A percentile compares a stretch with the other conserved stretches of the same genome.
These are phyloP conservation scores for Psilocybe sp. DNA, from an alignment of 768 basidiomycete genomes.

Conservation along the genomic window DNA sequence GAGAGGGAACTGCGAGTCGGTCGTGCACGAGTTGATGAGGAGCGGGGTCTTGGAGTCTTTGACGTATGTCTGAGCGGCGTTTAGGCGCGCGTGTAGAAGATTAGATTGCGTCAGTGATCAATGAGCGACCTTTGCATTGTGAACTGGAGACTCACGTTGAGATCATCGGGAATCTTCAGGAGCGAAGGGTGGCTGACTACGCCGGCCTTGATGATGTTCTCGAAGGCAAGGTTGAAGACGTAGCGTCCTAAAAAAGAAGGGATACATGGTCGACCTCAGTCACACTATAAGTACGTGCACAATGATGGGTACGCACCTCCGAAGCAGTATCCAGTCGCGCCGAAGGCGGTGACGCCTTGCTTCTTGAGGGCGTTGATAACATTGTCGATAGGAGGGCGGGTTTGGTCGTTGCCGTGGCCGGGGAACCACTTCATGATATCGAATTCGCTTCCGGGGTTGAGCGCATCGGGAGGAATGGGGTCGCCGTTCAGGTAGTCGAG, in stretches of 20 bases:
- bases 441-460: slow-evolving; percentile 31
- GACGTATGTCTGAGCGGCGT: slow-evolving; percentile 41
- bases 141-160: slow-evolving; percentile 41
- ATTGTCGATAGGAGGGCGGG: slow-evolving; percentile 51
- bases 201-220: slow-evolving; percentile 44
- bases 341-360: slow-evolving; percentile 56
- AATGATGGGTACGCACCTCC: slow-evolving; percentile 40
- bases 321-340: slow-evolving; percentile 67
- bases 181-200: slow-evolving; percentile 62
- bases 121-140: background rate
- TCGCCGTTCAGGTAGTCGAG: slow-evolving; percentile 44
- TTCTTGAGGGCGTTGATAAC: slow-evolving; percentile 56
- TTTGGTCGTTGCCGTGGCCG: slow-evolving; percentile 35
- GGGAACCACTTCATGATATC: slow-evolving; percentile 41
- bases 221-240: slow-evolving; percentile 61
- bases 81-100: background rate
- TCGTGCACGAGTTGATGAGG: slow-evolving; percentile 65
- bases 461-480: slow-evolving; percentile 32
- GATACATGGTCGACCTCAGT: background rate
- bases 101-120: background rate
- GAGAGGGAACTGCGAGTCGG: slow-evolving; percentile 48
- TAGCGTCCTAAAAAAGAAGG: slow-evolving; percentile 39
- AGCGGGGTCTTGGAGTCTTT: slow-evolving; percentile 48
- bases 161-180: slow-evolving; percentile 55
- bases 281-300: background rate